Base-by-base conservation (phyloP, 2,329 filamentous ascomycete species). In the Fusarium sp. region DNA sequence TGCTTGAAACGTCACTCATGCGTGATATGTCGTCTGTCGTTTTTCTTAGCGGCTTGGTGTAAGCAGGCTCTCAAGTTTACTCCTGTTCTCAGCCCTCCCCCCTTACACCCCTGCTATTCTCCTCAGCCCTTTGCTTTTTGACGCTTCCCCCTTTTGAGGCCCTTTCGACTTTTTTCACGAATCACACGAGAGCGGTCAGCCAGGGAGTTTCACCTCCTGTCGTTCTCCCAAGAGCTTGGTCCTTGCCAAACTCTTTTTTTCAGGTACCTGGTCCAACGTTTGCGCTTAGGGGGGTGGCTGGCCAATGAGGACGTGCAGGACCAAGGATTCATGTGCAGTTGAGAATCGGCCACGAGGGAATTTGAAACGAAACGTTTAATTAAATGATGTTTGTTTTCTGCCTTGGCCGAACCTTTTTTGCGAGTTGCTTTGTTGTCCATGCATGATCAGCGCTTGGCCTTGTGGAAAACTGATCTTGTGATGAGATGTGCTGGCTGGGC, bases 311-410 rank as follows among this genome's bases (percentile, higher is more conserved):
- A 66, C 61, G 40, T 73, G 71, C 65, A 74, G 56, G 35, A 16
- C 16, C 61, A 59, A 69, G 47, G 67, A 73, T 73, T 63, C 42
- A 69, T 62, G 64, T 42, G 54, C 71, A 74, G 50, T 74, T 64
- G 56, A 58, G 54, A 63, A 65, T 73, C 18, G 35, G 20, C 58
- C 50, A 50, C 47, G 61, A 56, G 59, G 36, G 60, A 38, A 54
- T 22, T 58, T 47, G 31, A 68, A 62, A 65, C 36, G 36, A 65
- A 63, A 54, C 68, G 71, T 69, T 52, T 52, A 52, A 52, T 52
- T 52, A 68, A 74, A 58, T 27, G 16, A 25, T 27, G 33, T 36
- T 27, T 69, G 22, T 40, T 66, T 56, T 60, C 16, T 59, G 42
- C 36, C 31, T 45, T 20, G 2, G 33, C 57, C 33, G 31, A 54